Percentiles rank a stretch among this genome's conserved stretches.
phyloP scores from a whole-genome alignment of 139 green algal species.

The Penium margaritaceum region DNA sequence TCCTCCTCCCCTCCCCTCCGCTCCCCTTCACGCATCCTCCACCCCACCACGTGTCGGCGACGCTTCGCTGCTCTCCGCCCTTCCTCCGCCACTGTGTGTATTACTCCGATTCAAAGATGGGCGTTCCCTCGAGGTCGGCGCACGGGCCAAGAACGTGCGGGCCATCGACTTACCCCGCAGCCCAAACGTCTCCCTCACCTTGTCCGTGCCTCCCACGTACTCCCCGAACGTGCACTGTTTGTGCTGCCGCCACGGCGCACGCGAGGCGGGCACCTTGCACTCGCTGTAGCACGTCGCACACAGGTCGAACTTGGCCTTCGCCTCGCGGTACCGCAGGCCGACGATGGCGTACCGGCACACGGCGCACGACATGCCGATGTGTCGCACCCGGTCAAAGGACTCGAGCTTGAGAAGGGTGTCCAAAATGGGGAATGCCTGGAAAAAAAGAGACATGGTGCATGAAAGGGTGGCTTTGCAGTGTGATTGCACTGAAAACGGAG shows the following conservation, averaged over 20 bases:
- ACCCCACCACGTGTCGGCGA: too few relatives aligned
- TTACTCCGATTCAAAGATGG: too few relatives aligned
- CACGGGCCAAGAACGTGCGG: too few relatives aligned
- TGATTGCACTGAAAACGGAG: not conserved
- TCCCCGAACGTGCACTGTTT: not conserved
- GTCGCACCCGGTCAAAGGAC: slow-evolving; percentile 15
- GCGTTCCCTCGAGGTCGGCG: too few relatives aligned
- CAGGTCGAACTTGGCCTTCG: slow-evolving; percentile 21
- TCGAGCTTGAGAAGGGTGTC: slow-evolving; percentile 23
- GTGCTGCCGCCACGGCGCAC: too few relatives aligned
- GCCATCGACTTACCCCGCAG: not conserved
- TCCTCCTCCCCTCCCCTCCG: too few relatives aligned
- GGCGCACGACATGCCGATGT: slow-evolving; percentile 22
- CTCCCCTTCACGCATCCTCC: too few relatives aligned
- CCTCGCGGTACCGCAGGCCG: slow-evolving; percentile 28
- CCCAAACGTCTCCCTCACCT: slow-evolving; percentile 13
- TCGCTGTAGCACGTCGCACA: slow-evolving; percentile 38
- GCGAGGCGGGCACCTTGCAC: slow-evolving; percentile 33
- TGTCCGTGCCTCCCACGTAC: slow-evolving; percentile 1
- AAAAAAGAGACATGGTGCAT: not conserved
- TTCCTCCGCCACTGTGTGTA: too few relatives aligned
- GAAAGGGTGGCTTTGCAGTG: not conserved
- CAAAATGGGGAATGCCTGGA: slow-evolving; percentile 25
- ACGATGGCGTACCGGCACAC: slow-evolving; percentile 37
- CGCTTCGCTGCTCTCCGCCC: too few relatives aligned